A percentile compares a stretch with the other conserved stretches of the same genome.
phyloP scores from a whole-genome alignment of 139 green algal species.

The Choricystis sp. region DNA sequence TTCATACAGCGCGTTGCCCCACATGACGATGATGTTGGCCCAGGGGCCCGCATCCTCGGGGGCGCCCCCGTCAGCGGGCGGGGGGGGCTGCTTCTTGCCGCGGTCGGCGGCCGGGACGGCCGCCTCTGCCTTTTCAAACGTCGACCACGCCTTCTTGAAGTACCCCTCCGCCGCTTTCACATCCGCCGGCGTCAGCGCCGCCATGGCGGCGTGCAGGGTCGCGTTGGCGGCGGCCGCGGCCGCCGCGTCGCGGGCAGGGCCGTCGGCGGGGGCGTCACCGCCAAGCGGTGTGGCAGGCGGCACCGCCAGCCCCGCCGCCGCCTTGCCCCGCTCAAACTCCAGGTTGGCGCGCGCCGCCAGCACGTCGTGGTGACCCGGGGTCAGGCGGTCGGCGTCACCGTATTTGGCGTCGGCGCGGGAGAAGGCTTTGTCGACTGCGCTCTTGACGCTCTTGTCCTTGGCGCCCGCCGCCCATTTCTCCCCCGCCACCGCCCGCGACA shows the following conservation, averaged over 20 bases:
- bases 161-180: conserved; percentile 9
- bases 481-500: conserved; percentile 1
- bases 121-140: not conserved
- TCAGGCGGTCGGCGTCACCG: conserved; percentile 7
- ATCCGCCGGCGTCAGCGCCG: conserved; percentile 2
- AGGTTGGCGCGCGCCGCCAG: conserved; percentile 25
- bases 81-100: not conserved
- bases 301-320: conserved; percentile 13
- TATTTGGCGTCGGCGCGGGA: not conserved
- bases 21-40: conserved; percentile 39
- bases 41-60: not conserved
- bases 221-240: not conserved
- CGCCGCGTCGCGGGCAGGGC: not conserved
- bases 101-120: not conserved
- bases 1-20: conserved; percentile 67
- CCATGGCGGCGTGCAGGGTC: conserved; percentile 1
- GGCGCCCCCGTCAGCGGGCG: too few species aligned
- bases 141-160: conserved; percentile 7
- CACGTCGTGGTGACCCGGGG: conserved; percentile 43
- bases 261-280: not conserved
- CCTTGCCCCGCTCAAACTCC: conserved; percentile 40
- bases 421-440: conserved; percentile 5
- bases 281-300: not conserved
- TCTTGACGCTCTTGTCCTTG: conserved; percentile 1
- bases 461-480: conserved; percentile 2